phyloP scores from a whole-genome alignment of 768 basidiomycete species.

The Candolleomyces efflorescens region DNA sequence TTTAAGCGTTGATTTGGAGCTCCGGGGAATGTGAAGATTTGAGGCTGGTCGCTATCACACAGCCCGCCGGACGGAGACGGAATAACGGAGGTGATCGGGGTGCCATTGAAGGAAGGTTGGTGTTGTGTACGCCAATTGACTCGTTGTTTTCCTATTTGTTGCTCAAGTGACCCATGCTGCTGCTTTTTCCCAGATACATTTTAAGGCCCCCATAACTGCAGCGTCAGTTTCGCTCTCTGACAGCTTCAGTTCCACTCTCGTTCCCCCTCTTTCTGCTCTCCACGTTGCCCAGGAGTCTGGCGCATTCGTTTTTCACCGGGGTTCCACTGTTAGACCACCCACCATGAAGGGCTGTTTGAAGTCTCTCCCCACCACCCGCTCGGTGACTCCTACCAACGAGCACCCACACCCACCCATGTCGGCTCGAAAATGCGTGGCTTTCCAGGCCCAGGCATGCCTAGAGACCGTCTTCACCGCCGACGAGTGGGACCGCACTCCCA shows the following conservation, averaged over 20 bases:
- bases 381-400: not conserved
- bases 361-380: not conserved
- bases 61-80: slow-evolving; percentile 12
- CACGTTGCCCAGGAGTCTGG: not conserved
- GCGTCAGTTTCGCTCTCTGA: not conserved
- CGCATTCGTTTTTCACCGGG: not conserved
- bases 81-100: slow-evolving; percentile 12
- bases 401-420: not conserved
- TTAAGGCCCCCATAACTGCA: not conserved
- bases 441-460: slow-evolving; percentile 42
- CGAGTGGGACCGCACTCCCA: slow-evolving; percentile 77
- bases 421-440: slow-evolving; percentile 56
- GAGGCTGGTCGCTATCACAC: not conserved
- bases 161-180: not conserved
- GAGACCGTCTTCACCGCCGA: slow-evolving; percentile 65
- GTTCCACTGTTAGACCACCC: not conserved
- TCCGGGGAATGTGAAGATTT: not conserved
- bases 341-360: not conserved
- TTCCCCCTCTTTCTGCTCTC: not conserved
- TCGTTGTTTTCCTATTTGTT: slow-evolving; percentile 10
- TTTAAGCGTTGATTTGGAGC: not conserved
- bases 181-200: slow-evolving; percentile 8
- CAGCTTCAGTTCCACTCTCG: not conserved
- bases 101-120: not conserved
- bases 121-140: slow-evolving; percentile 6